Evolutionary conservation across 2,329 filamentous ascomycete species (phyloP), one percentile per base, ranked within the genome.

Genomic region (Calonectria honghensis): DNA sequence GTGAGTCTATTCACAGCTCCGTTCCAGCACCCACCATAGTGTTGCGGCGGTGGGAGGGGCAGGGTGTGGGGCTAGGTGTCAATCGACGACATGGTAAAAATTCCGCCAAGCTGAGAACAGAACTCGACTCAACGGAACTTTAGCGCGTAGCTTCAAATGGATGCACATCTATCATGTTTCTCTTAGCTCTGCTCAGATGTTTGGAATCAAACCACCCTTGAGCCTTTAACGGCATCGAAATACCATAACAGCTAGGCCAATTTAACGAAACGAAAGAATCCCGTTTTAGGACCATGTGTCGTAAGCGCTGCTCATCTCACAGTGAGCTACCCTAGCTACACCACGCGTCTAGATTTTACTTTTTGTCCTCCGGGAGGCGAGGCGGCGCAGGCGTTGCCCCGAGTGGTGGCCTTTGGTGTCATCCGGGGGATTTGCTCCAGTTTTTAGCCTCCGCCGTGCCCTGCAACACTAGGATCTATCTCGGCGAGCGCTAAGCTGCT

Each of bases 151-250:
- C 45, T 10, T 48, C 45, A 48, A 48, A 24, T n/a, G 41, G 41
- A n/a, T 14, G 41, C 41, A n/a, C 16, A 18, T 24, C 7, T 48
- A 2, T 9, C 20, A 10, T n/a, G 45, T 13, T 24, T 24, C 9
- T 13, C 20, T 48, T n/a, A 24, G 45, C 4, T n/a, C 2, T 1
- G 11, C 10, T 2, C n/a, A n/a, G 1, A 1, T 10, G n/a, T 5
- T 48, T 48, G 45, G 45, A 7, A 5, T 7, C 20, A 13, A 24
- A 5, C 20, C 45, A 24, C 9, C 13, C 9, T 13, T 48, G 45
- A 48, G 10, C 10, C 10, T 13, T 4, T 2, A 24, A n/a, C n/a
- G 6, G 11, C 20, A 48, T 2, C 45, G 4, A 13, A 24, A 48
- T 48, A 24, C 45, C 20, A 24, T 20, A 48, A 24, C 7, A 48